These are phyloP conservation scores for Irpex lacteus DNA, from an alignment of 1,284 basidiomycete species.

Conservation along the genomic window DNA sequence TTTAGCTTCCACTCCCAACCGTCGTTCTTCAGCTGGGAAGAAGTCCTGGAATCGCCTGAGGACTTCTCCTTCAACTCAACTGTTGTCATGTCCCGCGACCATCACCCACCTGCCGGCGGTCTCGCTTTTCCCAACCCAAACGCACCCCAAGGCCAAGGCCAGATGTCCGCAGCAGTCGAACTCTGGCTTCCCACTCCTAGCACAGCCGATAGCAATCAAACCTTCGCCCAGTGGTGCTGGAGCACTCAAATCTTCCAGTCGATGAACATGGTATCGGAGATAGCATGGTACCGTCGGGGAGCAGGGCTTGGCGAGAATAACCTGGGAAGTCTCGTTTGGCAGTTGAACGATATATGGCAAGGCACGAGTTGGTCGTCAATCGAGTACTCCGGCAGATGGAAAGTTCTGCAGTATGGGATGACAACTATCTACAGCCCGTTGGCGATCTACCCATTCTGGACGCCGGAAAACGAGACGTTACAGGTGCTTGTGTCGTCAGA, in stretches of 20 bases:
- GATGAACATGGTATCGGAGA: slow-evolving; percentile 57
- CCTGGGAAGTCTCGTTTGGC: slow-evolving; percentile 60
- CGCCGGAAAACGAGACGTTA: slow-evolving; percentile 43
- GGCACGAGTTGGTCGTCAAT: slow-evolving; percentile 58
- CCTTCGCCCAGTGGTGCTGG: slow-evolving; percentile 61
- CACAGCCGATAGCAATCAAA: slow-evolving; percentile 51
- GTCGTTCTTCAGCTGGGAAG: slow-evolving; percentile 61
- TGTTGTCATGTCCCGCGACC: slow-evolving; percentile 55
- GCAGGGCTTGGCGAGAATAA: slow-evolving; percentile 58
- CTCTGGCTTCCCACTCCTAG: slow-evolving; percentile 51
- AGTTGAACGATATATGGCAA: slow-evolving; percentile 70
- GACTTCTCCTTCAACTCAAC: slow-evolving; percentile 62
- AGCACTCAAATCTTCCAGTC: slow-evolving; percentile 58
- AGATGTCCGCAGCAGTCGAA: slow-evolving; percentile 52
- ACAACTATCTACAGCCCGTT: slow-evolving; percentile 46
- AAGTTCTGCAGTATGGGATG: slow-evolving; percentile 55
- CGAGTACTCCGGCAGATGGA: slow-evolving; percentile 64
- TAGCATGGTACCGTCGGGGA: slow-evolving; percentile 58
- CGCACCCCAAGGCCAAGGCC: slow-evolving; percentile 48
- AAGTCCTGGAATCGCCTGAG: slow-evolving; percentile 46
- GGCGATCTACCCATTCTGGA: slow-evolving; percentile 55
- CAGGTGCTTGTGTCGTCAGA: slow-evolving; percentile 52
- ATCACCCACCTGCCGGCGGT: slow-evolving; percentile 55
- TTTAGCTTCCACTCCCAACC: slow-evolving; percentile 63
- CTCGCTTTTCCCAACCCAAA: slow-evolving; percentile 60